Evolutionary conservation across 805 yeast species (phyloP), one percentile per base, ranked within the genome.

Genomic region (Saccharomycopsis fermentans): DNA sequence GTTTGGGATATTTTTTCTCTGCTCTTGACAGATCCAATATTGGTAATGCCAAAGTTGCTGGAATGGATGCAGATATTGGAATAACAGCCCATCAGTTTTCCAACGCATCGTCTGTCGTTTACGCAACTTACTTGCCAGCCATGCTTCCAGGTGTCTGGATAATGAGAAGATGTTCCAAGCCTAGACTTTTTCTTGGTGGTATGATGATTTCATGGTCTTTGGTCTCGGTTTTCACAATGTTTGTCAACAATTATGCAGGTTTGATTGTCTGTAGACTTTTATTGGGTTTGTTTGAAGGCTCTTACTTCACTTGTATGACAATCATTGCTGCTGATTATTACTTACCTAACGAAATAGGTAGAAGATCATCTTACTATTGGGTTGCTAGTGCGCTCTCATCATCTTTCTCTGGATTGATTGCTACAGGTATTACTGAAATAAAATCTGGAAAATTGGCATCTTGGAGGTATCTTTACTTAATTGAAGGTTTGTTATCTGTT

Each of bases 11-110:
- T 65, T 73, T 79, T 58, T 69, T 77, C 52, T 75, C 81, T 2
- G 73, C 74, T 66, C 73, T 84, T 36, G 87, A 83, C 67, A 74
- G 83, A 64, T 72, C 79, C 12, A 82, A 81, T 58, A 68, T 81
- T 43, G 70, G 77, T 37, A 77, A 80, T 64, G 87, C 88, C 2
- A 83, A 83, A 66, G 83, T 82, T 12, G 75, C 82, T 12, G 88
- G 88, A 9, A 80, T 84, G 86, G 75, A 80, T 63, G 81, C 81
- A 57, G 86, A 78, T 56, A 63, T 81, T 58, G 63, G 70, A 3
- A 71, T 81, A 73, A 62, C 65, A 43, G 82, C 82, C 11, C 68
- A 78, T 60, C 76, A 81, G 59, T 76, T 81, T 57, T 79, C 77
- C 59, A 80, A 86, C 0, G 75, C 79, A 55, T 82, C 81, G 67